Conservation (phyloP, 192 early-diverging fungal genomes). For the Paraglomus brasilianum region DNA sequence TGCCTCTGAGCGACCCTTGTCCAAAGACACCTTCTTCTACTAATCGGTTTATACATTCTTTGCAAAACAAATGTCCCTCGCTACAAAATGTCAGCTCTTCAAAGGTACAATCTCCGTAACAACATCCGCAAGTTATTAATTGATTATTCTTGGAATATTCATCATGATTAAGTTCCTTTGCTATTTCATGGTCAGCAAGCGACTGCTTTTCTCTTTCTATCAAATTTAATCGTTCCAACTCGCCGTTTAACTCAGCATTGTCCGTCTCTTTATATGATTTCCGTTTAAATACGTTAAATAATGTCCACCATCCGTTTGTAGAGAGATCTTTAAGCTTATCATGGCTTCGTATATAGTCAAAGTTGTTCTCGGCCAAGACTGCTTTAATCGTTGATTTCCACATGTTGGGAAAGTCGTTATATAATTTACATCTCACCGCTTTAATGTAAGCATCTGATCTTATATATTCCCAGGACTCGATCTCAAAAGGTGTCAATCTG, state of each 20-base stretch:
- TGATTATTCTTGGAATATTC: conserved; percentile 38
- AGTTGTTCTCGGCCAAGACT: conserved; percentile 47
- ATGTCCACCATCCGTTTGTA: conserved; percentile 35
- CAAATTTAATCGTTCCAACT: conserved; percentile 30
- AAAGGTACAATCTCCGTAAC: conserved; percentile 47
- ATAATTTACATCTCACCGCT: conserved; percentile 26
- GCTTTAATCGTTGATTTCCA: conserved; percentile 50
- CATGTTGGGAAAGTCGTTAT: conserved; percentile 35
- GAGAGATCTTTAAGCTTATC: conserved; percentile 35
- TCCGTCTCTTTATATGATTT: conserved; percentile 30
- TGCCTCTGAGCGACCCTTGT: conserved; percentile 41
- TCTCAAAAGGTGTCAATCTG: not conserved
- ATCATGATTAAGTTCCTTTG: conserved; percentile 33
- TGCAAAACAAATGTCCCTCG: conserved; percentile 46
- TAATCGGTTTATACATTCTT: conserved; percentile 40
- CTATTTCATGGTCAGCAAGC: conserved; percentile 33
- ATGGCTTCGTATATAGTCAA: conserved; percentile 37
- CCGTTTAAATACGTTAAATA: conserved; percentile 34
- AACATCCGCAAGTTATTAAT: conserved; percentile 48
- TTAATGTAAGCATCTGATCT: conserved; percentile 21
- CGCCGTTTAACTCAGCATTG: conserved; percentile 29
- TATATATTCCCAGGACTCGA: conserved; percentile 19
- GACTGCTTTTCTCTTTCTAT: conserved; percentile 23
- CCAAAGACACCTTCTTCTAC: conserved; percentile 46
- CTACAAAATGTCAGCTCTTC: conserved; percentile 43